phyloP scores from a whole-genome alignment of 225 moss, liverwort and hornwort genomes.

The Thuidium tamariscinum region DNA sequence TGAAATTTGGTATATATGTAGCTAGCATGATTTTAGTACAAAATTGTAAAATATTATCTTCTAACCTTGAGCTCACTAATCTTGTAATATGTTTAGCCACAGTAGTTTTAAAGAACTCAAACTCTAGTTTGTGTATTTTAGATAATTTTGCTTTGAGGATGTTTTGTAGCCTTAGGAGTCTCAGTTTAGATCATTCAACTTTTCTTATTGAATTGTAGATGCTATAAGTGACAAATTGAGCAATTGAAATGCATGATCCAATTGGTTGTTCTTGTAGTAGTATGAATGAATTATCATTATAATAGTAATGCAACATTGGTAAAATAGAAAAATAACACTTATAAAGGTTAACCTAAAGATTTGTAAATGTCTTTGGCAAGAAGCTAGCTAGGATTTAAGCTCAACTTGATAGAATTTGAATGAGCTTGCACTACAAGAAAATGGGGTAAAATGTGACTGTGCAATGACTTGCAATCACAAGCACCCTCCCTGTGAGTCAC shows the following conservation, averaged over 20 bases:
- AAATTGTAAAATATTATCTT: not conserved
- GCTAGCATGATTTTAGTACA: no score
- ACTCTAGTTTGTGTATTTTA: not conserved
- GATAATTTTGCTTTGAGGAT: accelerated
- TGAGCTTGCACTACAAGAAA: no score
- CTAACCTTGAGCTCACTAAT: not conserved
- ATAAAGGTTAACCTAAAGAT: not conserved
- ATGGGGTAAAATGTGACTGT: no score
- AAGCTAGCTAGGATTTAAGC: not conserved
- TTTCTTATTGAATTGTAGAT: not conserved
- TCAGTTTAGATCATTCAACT: not conserved
- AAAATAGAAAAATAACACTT: not conserved
- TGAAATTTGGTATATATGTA: not conserved
- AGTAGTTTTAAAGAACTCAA: not conserved
- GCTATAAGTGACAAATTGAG: no score
- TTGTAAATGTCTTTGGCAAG: not conserved
- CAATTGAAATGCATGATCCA: accelerated
- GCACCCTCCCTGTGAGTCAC: no score
- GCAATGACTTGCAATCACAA: no score
- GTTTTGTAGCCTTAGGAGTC: not conserved
- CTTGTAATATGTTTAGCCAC: accelerated
- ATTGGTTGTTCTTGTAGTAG: accelerated
- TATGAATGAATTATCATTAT: not conserved
- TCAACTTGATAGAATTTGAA: not conserved
- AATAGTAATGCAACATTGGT: not conserved